These are phyloP conservation scores for Pelargonium myrrhifolium DNA, from an alignment of 441 rosid species.

Conservation along the genomic window DNA sequence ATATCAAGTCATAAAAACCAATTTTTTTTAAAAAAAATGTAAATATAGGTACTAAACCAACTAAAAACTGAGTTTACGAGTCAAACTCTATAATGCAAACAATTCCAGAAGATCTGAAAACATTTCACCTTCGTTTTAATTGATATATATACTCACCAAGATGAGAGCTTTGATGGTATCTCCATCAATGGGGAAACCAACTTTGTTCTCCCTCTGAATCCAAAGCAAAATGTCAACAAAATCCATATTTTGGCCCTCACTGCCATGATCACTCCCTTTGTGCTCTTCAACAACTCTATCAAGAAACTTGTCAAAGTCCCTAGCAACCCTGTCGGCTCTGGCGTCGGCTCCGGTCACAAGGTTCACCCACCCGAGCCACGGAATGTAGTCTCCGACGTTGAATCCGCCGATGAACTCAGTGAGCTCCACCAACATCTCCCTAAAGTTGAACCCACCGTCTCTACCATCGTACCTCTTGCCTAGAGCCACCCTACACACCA, in stretches of 20 bases:
- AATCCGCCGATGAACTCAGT: slow-evolving; percentile 14
- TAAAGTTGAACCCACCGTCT: slow-evolving; percentile 15
- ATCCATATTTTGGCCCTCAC: too few species aligned
- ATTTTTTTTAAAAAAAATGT: too few species aligned
- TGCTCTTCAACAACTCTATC: slow-evolving; percentile 24
- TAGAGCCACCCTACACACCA: slow-evolving; percentile 26
- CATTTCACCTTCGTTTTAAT: too few species aligned
- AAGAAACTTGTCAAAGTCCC: slow-evolving; percentile 20
- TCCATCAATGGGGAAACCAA: slow-evolving; percentile 23
- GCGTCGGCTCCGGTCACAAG: slow-evolving; percentile 14
- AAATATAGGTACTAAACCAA: too few species aligned
- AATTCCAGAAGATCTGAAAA: too few species aligned
- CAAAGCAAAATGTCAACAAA: slow-evolving; percentile 33
- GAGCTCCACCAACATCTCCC: slow-evolving; percentile 13
- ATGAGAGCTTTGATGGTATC: slow-evolving; percentile 33
- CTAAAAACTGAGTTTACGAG: too few species aligned
- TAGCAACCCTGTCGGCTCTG: slow-evolving; percentile 15
- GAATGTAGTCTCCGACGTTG: slow-evolving; percentile 16
- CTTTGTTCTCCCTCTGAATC: slow-evolving; percentile 21
- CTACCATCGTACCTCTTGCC: slow-evolving; percentile 25
- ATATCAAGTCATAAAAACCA: too few species aligned
- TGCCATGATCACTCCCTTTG: too few species aligned
- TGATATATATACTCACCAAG: too few species aligned
- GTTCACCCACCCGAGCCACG: slow-evolving; percentile 26
- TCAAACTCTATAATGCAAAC: too few species aligned